Base-by-base conservation (phyloP, 495 filamentous ascomycete species). In the Pseudoneurospora amorphoporcata region DNA sequence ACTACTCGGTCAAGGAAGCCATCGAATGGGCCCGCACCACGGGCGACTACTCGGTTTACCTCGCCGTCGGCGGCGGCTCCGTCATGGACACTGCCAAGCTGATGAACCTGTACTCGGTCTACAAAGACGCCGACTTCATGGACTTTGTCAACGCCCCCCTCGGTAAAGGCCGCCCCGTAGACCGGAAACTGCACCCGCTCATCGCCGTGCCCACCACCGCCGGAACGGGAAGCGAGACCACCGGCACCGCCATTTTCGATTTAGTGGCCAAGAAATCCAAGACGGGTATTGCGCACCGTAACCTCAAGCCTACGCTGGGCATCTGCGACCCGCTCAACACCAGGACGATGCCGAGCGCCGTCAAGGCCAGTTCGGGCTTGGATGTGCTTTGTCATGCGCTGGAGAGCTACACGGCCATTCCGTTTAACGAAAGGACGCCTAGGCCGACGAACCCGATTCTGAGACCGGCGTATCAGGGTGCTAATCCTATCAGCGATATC, bases 41-140 rank as follows among this genome's bases (percentile, higher is more conserved):
- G 1, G 47, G 47, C 14, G 53, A 65, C 3, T 92, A 93, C 77
- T 80, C 84, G 9, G 93, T 93, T 23, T 96, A 95, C 79, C 86
- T 98, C 3, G 95, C 95, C 29, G 95, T 99, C 12, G 95, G 95
- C 76, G 90, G 92, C 70, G 92, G 92, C 29, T 92, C 90, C 29
- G 92, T 98, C 43, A 99, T 99, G 76, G 95, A 99, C 83, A 99
- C 95, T 1, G 94, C 95, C 41, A 99, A 99, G 83, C 86, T 98
- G 35, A 97, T 98, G 93, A 99, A 99, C 79, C 88, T 99, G 1
- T 98, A 98, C 82, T 91, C 89, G 1, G 90, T 88, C 79, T 96
- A 90, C 81, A 94, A 94, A 0, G 89, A 96, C 7, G 93, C 94
- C 35, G 91, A 94, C 72, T 97, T 99, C 78, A 83, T 98, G 16